A percentile compares a stretch with the other conserved stretches of the same genome.
These are phyloP conservation scores for Karstenula rhodostoma DNA, from an alignment of 2,329 filamentous ascomycete genomes.

Conservation along the genomic window DNA sequence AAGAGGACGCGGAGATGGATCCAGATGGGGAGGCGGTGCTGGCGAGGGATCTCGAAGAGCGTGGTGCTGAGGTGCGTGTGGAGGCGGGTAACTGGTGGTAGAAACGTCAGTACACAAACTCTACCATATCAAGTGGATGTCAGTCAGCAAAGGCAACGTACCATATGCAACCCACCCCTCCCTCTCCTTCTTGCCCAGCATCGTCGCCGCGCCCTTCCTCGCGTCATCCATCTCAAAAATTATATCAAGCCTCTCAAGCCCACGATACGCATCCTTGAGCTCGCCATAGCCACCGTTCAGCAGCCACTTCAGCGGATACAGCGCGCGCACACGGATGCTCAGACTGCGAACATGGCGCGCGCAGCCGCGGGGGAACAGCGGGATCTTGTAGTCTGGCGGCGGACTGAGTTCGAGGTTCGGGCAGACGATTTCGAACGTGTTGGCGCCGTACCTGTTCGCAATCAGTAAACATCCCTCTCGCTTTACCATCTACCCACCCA, in stretches of 20 bases:
- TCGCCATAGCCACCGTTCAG: slow-evolving; percentile 26
- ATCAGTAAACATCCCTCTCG: neutral
- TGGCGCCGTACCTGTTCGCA: slow-evolving; percentile 39
- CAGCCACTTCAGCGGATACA: slow-evolving; percentile 36
- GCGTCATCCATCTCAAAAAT: slow-evolving; percentile 33
- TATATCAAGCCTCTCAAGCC: slow-evolving; percentile 26
- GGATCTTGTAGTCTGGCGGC: slow-evolving; percentile 29
- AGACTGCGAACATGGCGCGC: slow-evolving; percentile 29
- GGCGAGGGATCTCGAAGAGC: slow-evolving; percentile 16
- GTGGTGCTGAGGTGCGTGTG: slow-evolving; percentile 19
- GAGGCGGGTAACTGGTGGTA: slow-evolving; percentile 26
- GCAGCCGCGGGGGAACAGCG: slow-evolving; percentile 30
- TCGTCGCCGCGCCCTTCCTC: slow-evolving; percentile 25
- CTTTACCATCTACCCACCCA: neutral
- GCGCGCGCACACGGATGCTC: slow-evolving; percentile 27
- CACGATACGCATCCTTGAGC: slow-evolving; percentile 34
- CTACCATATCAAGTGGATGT: neutral
- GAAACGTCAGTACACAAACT: neutral
- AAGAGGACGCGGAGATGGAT: slow-evolving; percentile 36
- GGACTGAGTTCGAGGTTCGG: slow-evolving; percentile 32
- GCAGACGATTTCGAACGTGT: slow-evolving; percentile 44
- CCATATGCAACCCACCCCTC: slow-evolving; percentile 31
- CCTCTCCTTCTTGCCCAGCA: slow-evolving; percentile 18
- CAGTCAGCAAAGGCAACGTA: neutral
- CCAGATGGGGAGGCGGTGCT: slow-evolving; percentile 31